Base-by-base conservation (phyloP, 371 early-diverging fungal genomes). In the Conidiobolus coronatus region DNA sequence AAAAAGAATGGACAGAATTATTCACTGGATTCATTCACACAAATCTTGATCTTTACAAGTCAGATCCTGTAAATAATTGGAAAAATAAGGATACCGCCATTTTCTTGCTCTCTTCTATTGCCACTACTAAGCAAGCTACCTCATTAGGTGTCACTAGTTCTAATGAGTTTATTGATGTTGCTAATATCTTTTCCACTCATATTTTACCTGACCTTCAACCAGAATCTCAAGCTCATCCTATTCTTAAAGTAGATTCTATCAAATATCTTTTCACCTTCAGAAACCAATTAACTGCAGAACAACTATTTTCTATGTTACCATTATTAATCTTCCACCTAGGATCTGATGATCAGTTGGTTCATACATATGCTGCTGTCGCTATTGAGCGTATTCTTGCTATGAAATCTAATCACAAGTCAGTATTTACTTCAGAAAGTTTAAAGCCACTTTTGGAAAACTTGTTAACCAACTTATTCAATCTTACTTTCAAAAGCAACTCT, bases 1-100 rank as follows among this genome's bases (percentile, higher is more conserved):
- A 1, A 17, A 19, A 19, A 19, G 21, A 17, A 12, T 2, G 19
- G 21, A 17, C 9, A 9, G 21, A 7, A 9, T n/a, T 40, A 9
- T 5, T 40, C 2, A 1, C 5, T 8, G 19, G 17, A 39, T 17
- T 39, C 39, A 39, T 17, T n/a, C 12, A 3, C 2, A 6, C 39
- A 52, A 29, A 29, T 29, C 29, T 29, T 29, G 29, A 29, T 5
- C 29, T 29, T 29, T 29, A 29, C 29, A 67, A 63, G 23, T 52
- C 64, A 14, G 74, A 87, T 51, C 77, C 72, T 1, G 59, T 56
- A 12, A 58, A 43, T n/a, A 75, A 90, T 58, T 96, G 97, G 97
- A 85, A 83, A 55, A 75, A 81, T 39, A 94, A 97, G 62, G 92
- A 97, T 53, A 81, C 86, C 0, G 95, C 97, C 33, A 67, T 92